A percentile compares a stretch with the other conserved stretches of the same genome.
Conservation (phyloP, 305 asterid genomes). For the Lippia alba region DNA sequence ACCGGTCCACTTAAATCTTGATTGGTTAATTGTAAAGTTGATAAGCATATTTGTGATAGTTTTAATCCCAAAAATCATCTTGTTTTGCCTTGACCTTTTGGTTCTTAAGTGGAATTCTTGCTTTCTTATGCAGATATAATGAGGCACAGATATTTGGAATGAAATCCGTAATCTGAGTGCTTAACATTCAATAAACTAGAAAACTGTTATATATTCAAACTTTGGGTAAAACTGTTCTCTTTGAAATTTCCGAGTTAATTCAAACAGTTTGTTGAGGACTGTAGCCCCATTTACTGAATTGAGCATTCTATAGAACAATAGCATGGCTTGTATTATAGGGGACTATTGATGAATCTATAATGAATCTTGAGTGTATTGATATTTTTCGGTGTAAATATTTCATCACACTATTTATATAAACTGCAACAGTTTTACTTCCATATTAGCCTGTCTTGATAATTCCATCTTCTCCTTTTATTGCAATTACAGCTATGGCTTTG, state of each 20-base stretch:
- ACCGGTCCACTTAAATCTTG: constrained; percentile 5
- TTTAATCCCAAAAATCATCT: background rate
- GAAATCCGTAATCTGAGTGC: background rate
- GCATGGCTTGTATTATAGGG: too few relatives aligned
- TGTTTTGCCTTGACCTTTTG: background rate
- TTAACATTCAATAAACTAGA: background rate
- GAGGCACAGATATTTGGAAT: background rate
- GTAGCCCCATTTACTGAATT: background rate
- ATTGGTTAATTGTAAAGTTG: background rate
- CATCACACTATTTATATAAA: background rate
- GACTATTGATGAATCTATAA: too few relatives aligned
- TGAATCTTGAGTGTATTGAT: too few relatives aligned
- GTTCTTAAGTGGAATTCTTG: constrained; percentile 1
- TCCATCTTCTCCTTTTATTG: constrained; percentile 24
- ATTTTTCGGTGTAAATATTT: background rate
- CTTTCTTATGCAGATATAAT: background rate
- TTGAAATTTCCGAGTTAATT: background rate
- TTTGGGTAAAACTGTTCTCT: background rate
- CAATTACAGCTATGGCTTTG: constrained; percentile 70
- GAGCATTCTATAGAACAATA: background rate
- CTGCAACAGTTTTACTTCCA: background rate
- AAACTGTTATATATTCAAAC: background rate
- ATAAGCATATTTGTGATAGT: background rate
- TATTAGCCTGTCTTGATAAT: background rate
- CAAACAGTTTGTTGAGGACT: background rate